Evolutionary conservation across 1,284 basidiomycete genomes (phyloP).

Genomic region (Puccinia hordei): DNA sequence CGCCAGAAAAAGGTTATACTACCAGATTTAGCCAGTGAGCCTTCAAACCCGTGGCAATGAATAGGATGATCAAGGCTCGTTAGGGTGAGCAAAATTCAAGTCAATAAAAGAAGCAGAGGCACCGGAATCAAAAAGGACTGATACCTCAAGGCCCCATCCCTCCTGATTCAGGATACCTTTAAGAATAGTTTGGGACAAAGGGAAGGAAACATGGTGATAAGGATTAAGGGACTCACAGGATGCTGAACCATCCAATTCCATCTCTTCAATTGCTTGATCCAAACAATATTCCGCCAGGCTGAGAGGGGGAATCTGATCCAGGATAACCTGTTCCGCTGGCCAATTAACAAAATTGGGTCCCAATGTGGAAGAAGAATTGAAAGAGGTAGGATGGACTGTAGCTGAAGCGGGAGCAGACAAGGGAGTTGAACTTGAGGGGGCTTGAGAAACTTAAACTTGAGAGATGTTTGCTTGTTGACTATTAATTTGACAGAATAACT

Average conservation of each 20-base stretch:
- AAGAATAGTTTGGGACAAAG: neutral
- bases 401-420: neutral
- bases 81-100: neutral
- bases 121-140: neutral
- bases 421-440: too few species aligned
- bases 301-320: neutral
- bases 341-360: neutral
- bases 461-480: too few species aligned
- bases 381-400: too few species aligned
- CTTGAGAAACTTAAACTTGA: too few species aligned
- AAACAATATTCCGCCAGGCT: neutral
- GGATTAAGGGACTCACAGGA: neutral
- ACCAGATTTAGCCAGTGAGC: neutral
- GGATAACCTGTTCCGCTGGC: neutral
- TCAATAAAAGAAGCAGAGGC: slow-evolving; percentile 16
- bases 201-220: neutral
- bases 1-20: neutral
- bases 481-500: neutral
- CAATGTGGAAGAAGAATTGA: too few species aligned
- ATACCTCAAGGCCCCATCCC: neutral
- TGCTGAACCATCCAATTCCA: neutral
- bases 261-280: neutral
- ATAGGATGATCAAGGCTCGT: neutral
- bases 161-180: neutral
- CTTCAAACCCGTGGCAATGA: neutral